These are phyloP conservation scores for Xylogone sp. DNA, from an alignment of 2,329 filamentous ascomycete genomes.

Conservation along the genomic window DNA sequence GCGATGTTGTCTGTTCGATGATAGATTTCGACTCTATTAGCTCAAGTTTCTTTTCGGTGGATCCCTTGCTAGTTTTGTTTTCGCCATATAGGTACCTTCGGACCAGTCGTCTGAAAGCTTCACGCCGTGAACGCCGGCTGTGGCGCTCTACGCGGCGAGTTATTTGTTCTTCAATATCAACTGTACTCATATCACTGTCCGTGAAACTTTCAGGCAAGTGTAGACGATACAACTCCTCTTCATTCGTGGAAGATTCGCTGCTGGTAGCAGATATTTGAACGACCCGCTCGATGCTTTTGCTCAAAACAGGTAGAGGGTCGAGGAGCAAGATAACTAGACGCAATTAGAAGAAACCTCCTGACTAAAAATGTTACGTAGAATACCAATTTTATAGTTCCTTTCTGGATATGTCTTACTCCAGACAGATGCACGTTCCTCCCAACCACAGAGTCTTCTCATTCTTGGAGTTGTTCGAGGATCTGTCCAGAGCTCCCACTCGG, in stretches of 20 bases:
- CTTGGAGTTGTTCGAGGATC: conserved; percentile 9
- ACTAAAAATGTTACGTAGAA: background rate
- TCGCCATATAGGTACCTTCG: background rate
- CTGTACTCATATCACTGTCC: background rate
- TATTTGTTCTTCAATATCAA: background rate
- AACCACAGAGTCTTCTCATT: conserved; percentile 10
- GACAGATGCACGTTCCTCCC: conserved; percentile 17
- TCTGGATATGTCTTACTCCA: conserved; percentile 11
- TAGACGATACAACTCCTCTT: too few relatives aligned
- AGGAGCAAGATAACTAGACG: conserved; percentile 6
- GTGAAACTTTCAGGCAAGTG: too few relatives aligned
- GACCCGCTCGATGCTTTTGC: background rate
- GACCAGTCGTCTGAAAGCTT: background rate
- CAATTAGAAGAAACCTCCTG: background rate
- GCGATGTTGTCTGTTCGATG: conserved; percentile 3
- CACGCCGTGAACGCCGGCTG: background rate
- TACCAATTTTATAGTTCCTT: conserved; percentile 7
- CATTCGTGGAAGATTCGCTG: too few relatives aligned
- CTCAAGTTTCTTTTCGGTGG: background rate
- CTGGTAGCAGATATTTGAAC: too few relatives aligned
- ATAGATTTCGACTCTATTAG: background rate
- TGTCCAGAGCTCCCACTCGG: conserved; percentile 13
- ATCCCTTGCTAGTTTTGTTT: background rate
- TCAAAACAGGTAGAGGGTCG: conserved; percentile 6
- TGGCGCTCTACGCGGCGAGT: background rate